A percentile compares a stretch with the other conserved stretches of the same genome.
These are phyloP conservation scores for Vigna radiata DNA, from an alignment of 306 rosid genomes.

Conservation along the genomic window DNA sequence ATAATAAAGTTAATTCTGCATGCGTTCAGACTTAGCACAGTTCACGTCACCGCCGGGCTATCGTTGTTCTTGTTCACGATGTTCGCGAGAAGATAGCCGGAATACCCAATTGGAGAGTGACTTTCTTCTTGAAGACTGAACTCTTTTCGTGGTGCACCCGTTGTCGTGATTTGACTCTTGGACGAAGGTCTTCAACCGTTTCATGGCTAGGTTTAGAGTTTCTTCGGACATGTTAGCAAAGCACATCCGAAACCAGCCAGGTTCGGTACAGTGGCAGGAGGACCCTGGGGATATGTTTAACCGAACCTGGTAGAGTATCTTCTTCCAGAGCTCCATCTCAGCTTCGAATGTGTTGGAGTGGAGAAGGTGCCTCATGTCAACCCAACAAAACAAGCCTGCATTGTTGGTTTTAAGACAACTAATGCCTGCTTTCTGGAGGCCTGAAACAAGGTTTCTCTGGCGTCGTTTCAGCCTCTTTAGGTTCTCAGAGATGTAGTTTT, in stretches of 20 bases:
- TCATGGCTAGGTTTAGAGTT: constrained; percentile 69
- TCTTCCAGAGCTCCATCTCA: constrained; percentile 88
- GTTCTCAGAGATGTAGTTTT: constrained; percentile 66
- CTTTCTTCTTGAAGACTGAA: constrained; percentile 47
- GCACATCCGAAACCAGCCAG: constrained; percentile 89
- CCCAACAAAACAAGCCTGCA: constrained; percentile 88
- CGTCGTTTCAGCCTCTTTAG: constrained; percentile 64
- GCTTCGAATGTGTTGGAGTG: constrained; percentile 69
- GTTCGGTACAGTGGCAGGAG: constrained; percentile 83
- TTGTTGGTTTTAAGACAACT: constrained; percentile 70
- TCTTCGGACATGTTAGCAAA: constrained; percentile 81
- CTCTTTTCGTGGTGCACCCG: constrained; percentile 4
- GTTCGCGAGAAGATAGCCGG: constrained; percentile 68
- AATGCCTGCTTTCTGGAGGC: constrained; percentile 66
- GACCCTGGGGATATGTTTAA: constrained; percentile 83
- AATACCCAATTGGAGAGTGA: constrained; percentile 80
- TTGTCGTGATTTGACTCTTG: constrained; percentile 34
- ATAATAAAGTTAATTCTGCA: constrained; percentile 25
- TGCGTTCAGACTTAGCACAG: constrained; percentile 5
- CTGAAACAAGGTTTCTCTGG: constrained; percentile 58
- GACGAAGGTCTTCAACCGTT: constrained; percentile 63
- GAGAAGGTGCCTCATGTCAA: constrained; percentile 77
- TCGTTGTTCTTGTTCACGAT: constrained; percentile 62
- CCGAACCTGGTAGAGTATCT: constrained; percentile 66
- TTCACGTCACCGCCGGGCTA: constrained; percentile 54